Percentiles rank a stretch among this genome's conserved stretches.
phyloP scores from a whole-genome alignment of 1,284 basidiomycete genomes.

The Cutaneotrichosporon arboriforme region DNA sequence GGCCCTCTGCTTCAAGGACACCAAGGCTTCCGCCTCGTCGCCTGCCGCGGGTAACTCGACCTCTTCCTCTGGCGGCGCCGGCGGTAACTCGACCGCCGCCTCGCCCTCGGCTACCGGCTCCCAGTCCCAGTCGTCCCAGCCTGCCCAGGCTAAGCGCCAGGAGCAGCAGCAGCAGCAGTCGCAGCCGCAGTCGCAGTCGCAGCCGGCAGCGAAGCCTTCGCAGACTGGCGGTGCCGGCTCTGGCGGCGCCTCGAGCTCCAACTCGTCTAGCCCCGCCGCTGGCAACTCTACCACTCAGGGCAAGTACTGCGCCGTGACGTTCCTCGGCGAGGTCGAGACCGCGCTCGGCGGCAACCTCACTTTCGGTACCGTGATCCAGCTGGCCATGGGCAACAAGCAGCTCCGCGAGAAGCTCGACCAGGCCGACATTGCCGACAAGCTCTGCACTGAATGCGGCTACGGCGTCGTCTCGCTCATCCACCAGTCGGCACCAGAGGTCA shows the following conservation, averaged over 20 bases:
- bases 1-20: constrained; percentile 36
- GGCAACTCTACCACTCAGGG: constrained; percentile 8
- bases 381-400: constrained; percentile 24
- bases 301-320: constrained; percentile 39
- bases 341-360: constrained; percentile 41
- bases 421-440: constrained; percentile 9
- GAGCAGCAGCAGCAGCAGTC: neutral
- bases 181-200: too few species aligned
- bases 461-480: constrained; percentile 37
- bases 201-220: neutral
- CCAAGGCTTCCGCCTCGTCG: neutral
- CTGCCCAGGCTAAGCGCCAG: neutral
- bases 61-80: neutral
- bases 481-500: constrained; percentile 32
- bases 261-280: neutral
- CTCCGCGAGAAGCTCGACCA: neutral
- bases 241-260: neutral
- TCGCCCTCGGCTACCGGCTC: neutral
- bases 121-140: neutral
- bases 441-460: constrained; percentile 46
- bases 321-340: constrained; percentile 32
- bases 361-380: constrained; percentile 25
- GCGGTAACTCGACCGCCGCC: neutral
- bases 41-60: constrained; percentile 1
- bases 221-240: neutral